phyloP scores from a whole-genome alignment of 169 alveolate species.

The Theileria parva region DNA sequence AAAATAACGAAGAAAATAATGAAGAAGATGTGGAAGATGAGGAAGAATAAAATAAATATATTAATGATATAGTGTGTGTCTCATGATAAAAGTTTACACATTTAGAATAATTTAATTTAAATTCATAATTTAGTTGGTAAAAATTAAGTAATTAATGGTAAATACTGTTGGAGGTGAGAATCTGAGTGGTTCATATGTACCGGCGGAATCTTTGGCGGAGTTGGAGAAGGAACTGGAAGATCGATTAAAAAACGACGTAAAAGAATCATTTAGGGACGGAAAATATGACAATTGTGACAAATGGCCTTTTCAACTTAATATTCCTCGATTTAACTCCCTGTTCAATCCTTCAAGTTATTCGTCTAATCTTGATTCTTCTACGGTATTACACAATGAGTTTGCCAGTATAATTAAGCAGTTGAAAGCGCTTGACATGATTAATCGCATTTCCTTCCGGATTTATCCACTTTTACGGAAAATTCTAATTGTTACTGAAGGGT shows the following conservation, averaged over 20 bases:
- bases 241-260: slow-evolving; percentile 1
- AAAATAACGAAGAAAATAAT: neutral
- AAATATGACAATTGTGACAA: neutral
- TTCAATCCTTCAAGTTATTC: neutral
- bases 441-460: slow-evolving; percentile 6
- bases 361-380: no score
- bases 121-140: no score
- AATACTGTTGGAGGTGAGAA: no score
- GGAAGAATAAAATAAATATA: neutral
- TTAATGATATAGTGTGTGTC: slow-evolving; percentile 1
- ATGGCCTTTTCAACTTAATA: neutral
- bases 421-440: neutral
- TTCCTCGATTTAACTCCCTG: neutral
- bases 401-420: slow-evolving; percentile 3
- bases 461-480: slow-evolving; percentile 53
- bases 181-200: no score
- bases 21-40: neutral
- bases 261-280: neutral
- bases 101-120: no score
- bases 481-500: slow-evolving; percentile 35
- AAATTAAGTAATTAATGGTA: no score
- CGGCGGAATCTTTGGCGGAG: neutral
- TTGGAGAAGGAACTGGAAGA: neutral
- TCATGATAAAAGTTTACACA: neutral
- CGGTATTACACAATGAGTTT: neutral